These are phyloP conservation scores for Claviceps purpurea DNA, from an alignment of 2,329 filamentous ascomycete genomes.

Conservation along the genomic window DNA sequence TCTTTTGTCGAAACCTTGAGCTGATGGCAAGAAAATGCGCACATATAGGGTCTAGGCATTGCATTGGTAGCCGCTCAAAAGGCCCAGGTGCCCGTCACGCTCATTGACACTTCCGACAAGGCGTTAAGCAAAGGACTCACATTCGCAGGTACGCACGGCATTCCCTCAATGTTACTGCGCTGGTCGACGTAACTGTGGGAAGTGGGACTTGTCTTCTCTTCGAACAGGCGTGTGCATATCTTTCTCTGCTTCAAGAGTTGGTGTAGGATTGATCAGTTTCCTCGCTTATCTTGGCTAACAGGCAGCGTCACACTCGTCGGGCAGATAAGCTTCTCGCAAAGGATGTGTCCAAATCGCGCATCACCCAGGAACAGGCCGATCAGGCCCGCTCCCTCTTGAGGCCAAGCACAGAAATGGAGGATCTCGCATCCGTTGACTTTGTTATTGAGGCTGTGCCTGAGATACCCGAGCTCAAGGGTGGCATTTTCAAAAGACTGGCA, in stretches of 20 bases:
- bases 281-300: neutral
- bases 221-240: neutral
- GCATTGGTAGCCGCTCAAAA: constrained; percentile 82
- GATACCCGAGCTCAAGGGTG: constrained; percentile 73
- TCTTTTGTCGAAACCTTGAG: neutral
- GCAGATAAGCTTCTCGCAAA: constrained; percentile 85
- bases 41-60: constrained; percentile 72
- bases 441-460: constrained; percentile 96
- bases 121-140: constrained; percentile 79
- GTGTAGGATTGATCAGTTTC: neutral
- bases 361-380: constrained; percentile 71
- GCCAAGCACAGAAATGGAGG: constrained; percentile 59
- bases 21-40: neutral
- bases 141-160: constrained; percentile 55
- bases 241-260: neutral
- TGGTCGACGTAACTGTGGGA: neutral
- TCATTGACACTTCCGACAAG: constrained; percentile 74
- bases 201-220: neutral
- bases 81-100: constrained; percentile 68
- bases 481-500: constrained; percentile 75
- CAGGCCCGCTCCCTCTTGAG: constrained; percentile 56
- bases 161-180: neutral
- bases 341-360: constrained; percentile 75
- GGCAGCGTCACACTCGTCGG: neutral
- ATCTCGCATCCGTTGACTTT: constrained; percentile 77